Base-by-base conservation (phyloP, 192 early-diverging fungal genomes). In the Spinellus fusiger region DNA sequence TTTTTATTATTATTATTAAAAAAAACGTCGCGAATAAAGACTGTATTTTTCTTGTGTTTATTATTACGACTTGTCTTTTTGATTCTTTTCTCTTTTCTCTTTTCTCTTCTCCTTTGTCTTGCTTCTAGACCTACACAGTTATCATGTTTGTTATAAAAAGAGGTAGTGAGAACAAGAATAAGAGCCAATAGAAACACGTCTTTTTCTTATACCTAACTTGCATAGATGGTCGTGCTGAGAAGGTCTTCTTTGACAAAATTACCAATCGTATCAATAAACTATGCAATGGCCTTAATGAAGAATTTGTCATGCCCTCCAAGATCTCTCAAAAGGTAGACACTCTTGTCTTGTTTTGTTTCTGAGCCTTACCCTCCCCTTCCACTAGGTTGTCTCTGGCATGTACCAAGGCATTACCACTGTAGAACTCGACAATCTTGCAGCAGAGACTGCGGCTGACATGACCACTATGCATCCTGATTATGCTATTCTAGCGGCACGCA, bases 331-430 rank as follows among this genome's bases (percentile, higher is more conserved):
- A 98, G 89, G 93, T 95, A 68, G 40, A 51, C 7, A 23, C 7
- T 15, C 15, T 52, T 71, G n/a, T n/a, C n/a, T n/a, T n/a, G n/a
- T n/a, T n/a, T n/a, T n/a, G n/a, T n/a, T n/a, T n/a, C n/a, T n/a
- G n/a, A n/a, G n/a, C n/a, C n/a, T n/a, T n/a, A n/a, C n/a, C n/a
- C n/a, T n/a, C n/a, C n/a, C n/a, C n/a, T 18, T 29, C 33, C 9
- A 13, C n/a, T 61, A 89, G 89, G 90, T 93, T 54, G 89, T 98
- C 58, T 78, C 73, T 63, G 95, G 95, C 35, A 92, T 98, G 65
- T 98, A 96, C 80, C 90, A 95, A 73, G 95, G 95, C 51, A 94
- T 98, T 61, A 93, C 94, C 3, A 98, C 95, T 1, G 85, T 94
- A 20, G 94, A 96, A 73, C 82, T 98, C 44, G 95, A 98, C 78